Conservation (phyloP, 331 rosid species). For the Prunus yedoensis region DNA sequence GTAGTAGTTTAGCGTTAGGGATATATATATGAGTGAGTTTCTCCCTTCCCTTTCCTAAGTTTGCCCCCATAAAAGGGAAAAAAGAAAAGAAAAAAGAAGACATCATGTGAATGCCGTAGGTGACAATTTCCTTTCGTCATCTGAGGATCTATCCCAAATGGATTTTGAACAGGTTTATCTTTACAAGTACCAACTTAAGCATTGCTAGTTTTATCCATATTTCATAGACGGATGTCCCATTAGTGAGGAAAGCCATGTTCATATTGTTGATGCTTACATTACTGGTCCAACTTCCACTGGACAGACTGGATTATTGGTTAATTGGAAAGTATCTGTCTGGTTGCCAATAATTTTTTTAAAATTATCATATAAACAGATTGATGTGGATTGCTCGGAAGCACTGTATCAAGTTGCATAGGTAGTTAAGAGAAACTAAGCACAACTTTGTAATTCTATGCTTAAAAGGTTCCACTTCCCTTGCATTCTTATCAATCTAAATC, state of each 20-base stretch:
- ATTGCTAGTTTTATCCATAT: too few relatives aligned
- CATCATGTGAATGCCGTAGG: constrained; percentile 20
- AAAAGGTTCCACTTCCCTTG: not conserved
- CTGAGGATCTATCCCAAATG: constrained; percentile 20
- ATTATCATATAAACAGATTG: not conserved
- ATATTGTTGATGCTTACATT: not conserved
- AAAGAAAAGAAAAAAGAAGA: too few relatives aligned
- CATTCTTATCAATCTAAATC: not conserved
- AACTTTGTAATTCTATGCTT: not conserved
- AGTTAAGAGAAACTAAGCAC: not conserved
- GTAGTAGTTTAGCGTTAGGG: too few relatives aligned
- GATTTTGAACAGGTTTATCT: constrained; percentile 22
- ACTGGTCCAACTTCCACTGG: too few relatives aligned
- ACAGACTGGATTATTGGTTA: too few relatives aligned
- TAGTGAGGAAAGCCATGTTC: not conserved
- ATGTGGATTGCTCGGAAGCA: not conserved
- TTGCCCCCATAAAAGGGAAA: too few relatives aligned
- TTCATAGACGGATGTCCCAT: too few relatives aligned
- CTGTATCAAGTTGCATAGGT: not conserved
- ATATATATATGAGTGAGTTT: too few relatives aligned
- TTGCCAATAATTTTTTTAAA: not conserved
- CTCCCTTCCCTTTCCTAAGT: too few relatives aligned
- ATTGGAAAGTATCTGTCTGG: not conserved
- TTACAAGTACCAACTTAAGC: not conserved
- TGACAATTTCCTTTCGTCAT: constrained; percentile 19